Percentiles rank a stretch among this genome's conserved stretches.
phyloP scores from a whole-genome alignment of 164 flowering plant genomes.

The Aristolochia californica region DNA sequence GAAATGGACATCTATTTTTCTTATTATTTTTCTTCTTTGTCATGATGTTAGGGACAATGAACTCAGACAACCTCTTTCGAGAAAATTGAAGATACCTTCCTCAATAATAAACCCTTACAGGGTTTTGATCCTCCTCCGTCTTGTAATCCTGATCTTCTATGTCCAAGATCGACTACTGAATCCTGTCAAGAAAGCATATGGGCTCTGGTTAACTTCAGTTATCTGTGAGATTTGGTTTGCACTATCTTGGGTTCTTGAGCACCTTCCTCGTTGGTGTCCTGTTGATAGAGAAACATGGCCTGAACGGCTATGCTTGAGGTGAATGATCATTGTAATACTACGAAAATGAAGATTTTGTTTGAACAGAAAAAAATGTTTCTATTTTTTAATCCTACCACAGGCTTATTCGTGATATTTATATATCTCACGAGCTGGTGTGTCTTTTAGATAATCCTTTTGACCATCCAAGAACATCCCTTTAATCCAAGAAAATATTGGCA shows the following conservation, averaged over 20 bases:
- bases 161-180: constrained; percentile 10
- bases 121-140: constrained; percentile 14
- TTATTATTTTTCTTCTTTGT: not conserved
- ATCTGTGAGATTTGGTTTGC: constrained; percentile 20
- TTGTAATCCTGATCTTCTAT: constrained; percentile 10
- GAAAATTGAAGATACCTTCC: constrained; percentile 14
- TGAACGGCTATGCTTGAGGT: constrained; percentile 14
- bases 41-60: constrained; percentile 11
- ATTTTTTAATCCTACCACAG: no score
- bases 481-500: no score
- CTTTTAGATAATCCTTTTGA: no score
- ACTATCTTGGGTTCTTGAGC: constrained; percentile 17
- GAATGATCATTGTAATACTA: not conserved
- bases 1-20: not conserved
- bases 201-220: constrained; percentile 22
- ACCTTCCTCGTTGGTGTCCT: constrained; percentile 17
- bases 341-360: not conserved
- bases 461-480: no score
- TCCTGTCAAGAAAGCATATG: constrained; percentile 14
- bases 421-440: no score
- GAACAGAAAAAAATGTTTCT: no score
- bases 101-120: constrained; percentile 18
- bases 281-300: constrained; percentile 14
- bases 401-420: no score
- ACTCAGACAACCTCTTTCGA: constrained; percentile 12